Evolutionary conservation across 2,329 filamentous ascomycete species (phyloP).

Genomic region (Curvularia eragrostidis): DNA sequence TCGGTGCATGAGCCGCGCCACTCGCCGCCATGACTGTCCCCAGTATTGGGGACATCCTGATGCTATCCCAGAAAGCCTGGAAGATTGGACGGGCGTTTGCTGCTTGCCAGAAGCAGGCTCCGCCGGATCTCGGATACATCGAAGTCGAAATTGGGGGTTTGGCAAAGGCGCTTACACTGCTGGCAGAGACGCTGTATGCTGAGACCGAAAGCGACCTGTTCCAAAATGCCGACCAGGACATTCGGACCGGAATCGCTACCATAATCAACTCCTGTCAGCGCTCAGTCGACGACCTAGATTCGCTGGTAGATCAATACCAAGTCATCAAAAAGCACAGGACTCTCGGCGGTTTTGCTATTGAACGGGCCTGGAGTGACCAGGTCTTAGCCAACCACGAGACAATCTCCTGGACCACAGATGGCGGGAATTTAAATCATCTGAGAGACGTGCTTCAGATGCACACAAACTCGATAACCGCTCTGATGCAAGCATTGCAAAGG

Average conservation of each 20-base stretch:
- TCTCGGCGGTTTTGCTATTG: conserved; percentile 50
- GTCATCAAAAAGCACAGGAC: conserved; percentile 53
- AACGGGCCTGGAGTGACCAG: conserved; percentile 54
- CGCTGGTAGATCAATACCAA: conserved; percentile 55
- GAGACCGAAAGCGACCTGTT: conserved; percentile 46
- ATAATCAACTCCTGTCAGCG: conserved; percentile 51
- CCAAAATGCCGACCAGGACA: conserved; percentile 44
- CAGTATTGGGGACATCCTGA: conserved; percentile 54
- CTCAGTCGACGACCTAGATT: conserved; percentile 54
- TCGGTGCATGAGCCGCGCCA: conserved; percentile 18
- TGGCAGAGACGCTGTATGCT: conserved; percentile 55
- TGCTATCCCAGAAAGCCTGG: conserved; percentile 57
- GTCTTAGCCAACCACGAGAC: conserved; percentile 53
- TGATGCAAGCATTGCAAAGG: conserved; percentile 54
- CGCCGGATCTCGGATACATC: conserved; percentile 52
- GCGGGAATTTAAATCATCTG: conserved; percentile 51
- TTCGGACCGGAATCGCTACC: conserved; percentile 47
- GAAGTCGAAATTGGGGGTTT: conserved; percentile 53
- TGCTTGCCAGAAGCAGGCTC: conserved; percentile 50
- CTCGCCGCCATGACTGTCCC: conserved; percentile 40
- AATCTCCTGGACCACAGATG: conserved; percentile 56
- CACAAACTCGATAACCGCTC: conserved; percentile 49
- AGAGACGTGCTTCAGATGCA: conserved; percentile 54
- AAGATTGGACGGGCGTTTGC: conserved; percentile 55
- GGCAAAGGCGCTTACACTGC: conserved; percentile 52